A percentile compares a stretch with the other conserved stretches of the same genome.
These are phyloP conservation scores for Cercospora nicotianae DNA, from an alignment of 2,329 filamentous ascomycete genomes.

Conservation along the genomic window DNA sequence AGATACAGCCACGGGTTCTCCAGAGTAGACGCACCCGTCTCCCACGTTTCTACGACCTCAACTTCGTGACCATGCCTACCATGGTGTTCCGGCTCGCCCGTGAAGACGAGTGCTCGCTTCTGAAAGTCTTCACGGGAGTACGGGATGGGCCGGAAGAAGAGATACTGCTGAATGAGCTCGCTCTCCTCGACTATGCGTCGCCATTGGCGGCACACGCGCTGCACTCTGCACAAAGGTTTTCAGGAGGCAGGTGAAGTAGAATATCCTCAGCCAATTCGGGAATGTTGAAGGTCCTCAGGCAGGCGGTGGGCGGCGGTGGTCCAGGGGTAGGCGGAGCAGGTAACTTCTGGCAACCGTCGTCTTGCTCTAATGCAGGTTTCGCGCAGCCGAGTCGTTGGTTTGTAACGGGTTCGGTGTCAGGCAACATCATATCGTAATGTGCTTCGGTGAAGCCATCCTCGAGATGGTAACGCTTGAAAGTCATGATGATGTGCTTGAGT, in stretches of 20 bases:
- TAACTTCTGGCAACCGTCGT: neutral
- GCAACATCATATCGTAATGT: neutral
- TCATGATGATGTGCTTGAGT: neutral
- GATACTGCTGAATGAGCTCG: neutral
- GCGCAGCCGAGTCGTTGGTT: neutral
- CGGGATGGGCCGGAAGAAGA: neutral
- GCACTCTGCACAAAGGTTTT: slow-evolving; percentile 12
- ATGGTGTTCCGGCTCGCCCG: neutral
- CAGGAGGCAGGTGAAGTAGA: slow-evolving; percentile 10
- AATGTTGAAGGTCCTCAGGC: slow-evolving; percentile 5
- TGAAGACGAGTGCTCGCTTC: neutral
- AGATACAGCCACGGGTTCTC: slow-evolving; percentile 12
- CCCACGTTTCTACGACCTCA: no score
- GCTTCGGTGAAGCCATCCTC: slow-evolving; percentile 4
- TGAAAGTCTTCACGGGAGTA: neutral
- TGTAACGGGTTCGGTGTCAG: neutral
- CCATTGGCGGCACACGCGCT: slow-evolving; percentile 16
- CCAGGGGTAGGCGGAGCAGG: neutral
- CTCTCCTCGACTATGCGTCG: neutral
- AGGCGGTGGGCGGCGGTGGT: neutral
- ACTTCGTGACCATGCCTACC: neutral
- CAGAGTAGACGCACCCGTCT: neutral
- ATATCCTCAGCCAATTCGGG: slow-evolving; percentile 15
- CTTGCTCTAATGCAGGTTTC: neutral
- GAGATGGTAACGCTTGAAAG: slow-evolving; percentile 11